Conservation (phyloP, 2,329 filamentous ascomycete genomes). For the Chrysoporthe cubensis region DNA sequence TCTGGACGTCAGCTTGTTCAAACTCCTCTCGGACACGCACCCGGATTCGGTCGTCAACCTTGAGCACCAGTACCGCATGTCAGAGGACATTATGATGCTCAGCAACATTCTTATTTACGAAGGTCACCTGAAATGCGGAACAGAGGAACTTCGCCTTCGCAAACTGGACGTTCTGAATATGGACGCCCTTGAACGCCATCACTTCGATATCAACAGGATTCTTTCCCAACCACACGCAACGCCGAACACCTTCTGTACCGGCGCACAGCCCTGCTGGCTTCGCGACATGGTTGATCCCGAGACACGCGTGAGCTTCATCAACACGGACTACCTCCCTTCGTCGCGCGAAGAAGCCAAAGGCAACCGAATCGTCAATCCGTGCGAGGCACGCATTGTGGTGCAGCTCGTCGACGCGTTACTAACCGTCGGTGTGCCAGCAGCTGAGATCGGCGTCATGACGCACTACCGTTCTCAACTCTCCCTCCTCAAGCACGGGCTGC, state of each 20-base stretch:
- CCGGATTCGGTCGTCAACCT: conserved; percentile 87
- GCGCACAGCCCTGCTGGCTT: conserved; percentile 71
- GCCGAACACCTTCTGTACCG: conserved; percentile 60
- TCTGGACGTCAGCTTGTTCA: conserved; percentile 91
- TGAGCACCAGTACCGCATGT: conserved; percentile 98
- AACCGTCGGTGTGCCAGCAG: conserved; percentile 71
- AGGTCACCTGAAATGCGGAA: conserved; percentile 90
- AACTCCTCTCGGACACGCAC: conserved; percentile 85
- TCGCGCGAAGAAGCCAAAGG: conserved; percentile 76
- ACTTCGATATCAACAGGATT: conserved; percentile 58
- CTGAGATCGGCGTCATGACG: conserved; percentile 91
- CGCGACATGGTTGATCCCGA: conserved; percentile 69
- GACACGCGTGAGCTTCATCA: conserved; percentile 81
- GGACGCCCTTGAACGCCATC: conserved; percentile 60
- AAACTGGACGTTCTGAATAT: conserved; percentile 72
- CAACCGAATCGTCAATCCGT: conserved; percentile 83
- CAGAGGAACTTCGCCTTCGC: conserved; percentile 70
- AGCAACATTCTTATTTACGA: conserved; percentile 93
- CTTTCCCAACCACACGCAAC: conserved; percentile 38
- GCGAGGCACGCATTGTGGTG: conserved; percentile 77
- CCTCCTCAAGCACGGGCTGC: conserved; percentile 74
- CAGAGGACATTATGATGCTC: conserved; percentile 91
- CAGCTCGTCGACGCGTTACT: conserved; percentile 84
- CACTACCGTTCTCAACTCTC: conserved; percentile 94
- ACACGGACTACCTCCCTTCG: conserved; percentile 76